Evolutionary conservation across 163 green algal species (phyloP).

Genomic region (Trebouxiophyceae sp.): DNA sequence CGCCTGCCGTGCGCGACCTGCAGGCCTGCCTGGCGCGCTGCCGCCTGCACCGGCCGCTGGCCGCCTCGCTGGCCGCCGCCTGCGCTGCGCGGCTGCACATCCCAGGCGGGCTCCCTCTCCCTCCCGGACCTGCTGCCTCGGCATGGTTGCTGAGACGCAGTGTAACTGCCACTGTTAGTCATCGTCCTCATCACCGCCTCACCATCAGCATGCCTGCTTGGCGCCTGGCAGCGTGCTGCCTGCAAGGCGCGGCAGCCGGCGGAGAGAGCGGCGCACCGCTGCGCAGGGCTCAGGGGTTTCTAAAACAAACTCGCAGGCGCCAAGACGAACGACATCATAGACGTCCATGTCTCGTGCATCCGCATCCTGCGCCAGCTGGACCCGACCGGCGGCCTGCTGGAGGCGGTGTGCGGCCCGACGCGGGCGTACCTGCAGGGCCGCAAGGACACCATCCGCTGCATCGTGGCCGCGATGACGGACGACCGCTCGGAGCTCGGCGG

Average conservation of each 20-base stretch:
- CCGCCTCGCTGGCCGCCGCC: neutral
- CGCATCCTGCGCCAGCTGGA: slow-evolving; percentile 69
- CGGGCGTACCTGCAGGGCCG: slow-evolving; percentile 69
- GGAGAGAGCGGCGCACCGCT: no score
- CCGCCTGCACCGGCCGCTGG: slow-evolving; percentile 32
- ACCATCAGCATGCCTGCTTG: no score
- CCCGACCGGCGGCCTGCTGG: slow-evolving; percentile 63
- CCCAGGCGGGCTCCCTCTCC: neutral
- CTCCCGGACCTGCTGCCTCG: no score
- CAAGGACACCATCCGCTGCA: slow-evolving; percentile 86
- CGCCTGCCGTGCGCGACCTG: slow-evolving; percentile 65
- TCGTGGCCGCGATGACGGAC: slow-evolving; percentile 81
- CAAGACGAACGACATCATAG: slow-evolving; percentile 83
- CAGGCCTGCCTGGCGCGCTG: slow-evolving; percentile 61
- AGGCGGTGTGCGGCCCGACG: slow-evolving; percentile 67
- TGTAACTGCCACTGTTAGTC: neutral
- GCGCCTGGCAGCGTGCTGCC: no score
- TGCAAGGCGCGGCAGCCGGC: no score
- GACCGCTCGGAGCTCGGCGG: slow-evolving; percentile 7
- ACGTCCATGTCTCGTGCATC: slow-evolving; percentile 84
- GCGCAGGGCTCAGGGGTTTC: no score
- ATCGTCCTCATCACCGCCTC: neutral
- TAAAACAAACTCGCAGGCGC: slow-evolving; percentile 60
- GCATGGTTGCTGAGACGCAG: slow-evolving; percentile 20
- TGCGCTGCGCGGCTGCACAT: slow-evolving; percentile 48